Evolutionary conservation across 169 alveolate genomes (phyloP).

Genomic region (Cryptosporidium meleagridis): DNA sequence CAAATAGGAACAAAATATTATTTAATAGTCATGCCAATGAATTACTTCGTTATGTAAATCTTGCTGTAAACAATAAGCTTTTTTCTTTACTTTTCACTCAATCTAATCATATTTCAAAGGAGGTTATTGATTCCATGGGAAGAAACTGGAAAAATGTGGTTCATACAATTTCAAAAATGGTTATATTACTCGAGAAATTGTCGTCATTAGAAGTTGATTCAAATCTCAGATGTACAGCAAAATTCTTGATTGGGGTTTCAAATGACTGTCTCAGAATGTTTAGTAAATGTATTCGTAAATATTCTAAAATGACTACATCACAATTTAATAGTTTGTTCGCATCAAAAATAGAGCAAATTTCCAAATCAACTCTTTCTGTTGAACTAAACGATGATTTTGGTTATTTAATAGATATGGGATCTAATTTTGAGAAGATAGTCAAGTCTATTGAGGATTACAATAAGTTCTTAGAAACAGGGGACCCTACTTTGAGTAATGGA

Average conservation of each 20-base stretch:
- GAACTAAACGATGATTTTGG: background rate
- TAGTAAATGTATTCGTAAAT: background rate
- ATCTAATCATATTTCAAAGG: background rate
- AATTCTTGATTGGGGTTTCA: background rate
- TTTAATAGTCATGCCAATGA: background rate
- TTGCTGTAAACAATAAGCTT: background rate
- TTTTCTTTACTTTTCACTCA: background rate
- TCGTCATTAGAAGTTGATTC: conserved; percentile 3
- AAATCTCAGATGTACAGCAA: background rate
- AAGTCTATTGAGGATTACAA: background rate
- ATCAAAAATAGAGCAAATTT: background rate
- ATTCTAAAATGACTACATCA: background rate
- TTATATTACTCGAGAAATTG: background rate
- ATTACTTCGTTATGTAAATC: background rate
- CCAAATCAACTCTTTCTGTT: background rate
- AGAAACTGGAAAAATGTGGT: background rate
- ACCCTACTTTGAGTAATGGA: background rate
- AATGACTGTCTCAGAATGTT: background rate
- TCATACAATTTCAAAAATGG: background rate
- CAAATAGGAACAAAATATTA: background rate
- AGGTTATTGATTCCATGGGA: background rate
- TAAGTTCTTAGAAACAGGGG: background rate
- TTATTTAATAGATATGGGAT: background rate
- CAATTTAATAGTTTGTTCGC: background rate
- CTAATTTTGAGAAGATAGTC: background rate